A percentile compares a stretch with the other conserved stretches of the same genome.
Evolutionary conservation across 768 basidiomycete species (phyloP).

Genomic region (Mycena kentingensis): DNA sequence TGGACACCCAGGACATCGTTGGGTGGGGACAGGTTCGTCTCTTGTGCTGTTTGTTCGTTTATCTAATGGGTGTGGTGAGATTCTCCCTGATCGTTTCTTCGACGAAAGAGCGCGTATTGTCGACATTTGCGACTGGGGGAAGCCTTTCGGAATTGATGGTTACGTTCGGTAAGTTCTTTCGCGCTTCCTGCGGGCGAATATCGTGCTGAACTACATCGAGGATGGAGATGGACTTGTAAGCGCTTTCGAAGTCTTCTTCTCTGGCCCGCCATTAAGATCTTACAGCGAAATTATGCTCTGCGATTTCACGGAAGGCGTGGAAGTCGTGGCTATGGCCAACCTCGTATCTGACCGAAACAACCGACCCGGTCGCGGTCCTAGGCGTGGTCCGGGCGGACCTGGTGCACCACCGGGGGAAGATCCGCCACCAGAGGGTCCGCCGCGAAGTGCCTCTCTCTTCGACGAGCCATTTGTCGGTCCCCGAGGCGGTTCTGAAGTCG

Average conservation of each 20-base stretch:
- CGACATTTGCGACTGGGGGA: constrained; percentile 37
- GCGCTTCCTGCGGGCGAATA: background rate
- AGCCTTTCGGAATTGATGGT: constrained; percentile 32
- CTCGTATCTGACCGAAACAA: constrained; percentile 20
- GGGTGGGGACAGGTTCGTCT: constrained; percentile 27
- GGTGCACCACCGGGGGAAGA: background rate
- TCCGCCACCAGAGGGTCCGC: too few relatives aligned
- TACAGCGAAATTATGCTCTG: constrained; percentile 51
- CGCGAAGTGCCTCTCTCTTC: too few relatives aligned
- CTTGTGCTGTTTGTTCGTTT: background rate
- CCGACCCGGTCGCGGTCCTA: constrained; percentile 6
- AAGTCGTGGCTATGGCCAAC: constrained; percentile 42
- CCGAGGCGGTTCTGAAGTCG: constrained; percentile 11
- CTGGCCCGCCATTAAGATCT: background rate
- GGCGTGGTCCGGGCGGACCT: constrained; percentile 8
- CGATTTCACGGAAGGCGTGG: constrained; percentile 44
- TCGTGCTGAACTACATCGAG: constrained; percentile 22
- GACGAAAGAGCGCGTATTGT: constrained; percentile 30
- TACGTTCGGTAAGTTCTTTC: constrained; percentile 29
- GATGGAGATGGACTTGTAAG: constrained; percentile 55
- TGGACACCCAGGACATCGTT: constrained; percentile 41
- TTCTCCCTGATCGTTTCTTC: constrained; percentile 16
- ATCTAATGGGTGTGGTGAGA: background rate
- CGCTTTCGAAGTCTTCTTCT: background rate
- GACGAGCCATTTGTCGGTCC: background rate